Evolutionary conservation across 441 rosid species (phyloP), one percentile per base, ranked within the genome.

Genomic region (Metrosideros polymorpha): DNA sequence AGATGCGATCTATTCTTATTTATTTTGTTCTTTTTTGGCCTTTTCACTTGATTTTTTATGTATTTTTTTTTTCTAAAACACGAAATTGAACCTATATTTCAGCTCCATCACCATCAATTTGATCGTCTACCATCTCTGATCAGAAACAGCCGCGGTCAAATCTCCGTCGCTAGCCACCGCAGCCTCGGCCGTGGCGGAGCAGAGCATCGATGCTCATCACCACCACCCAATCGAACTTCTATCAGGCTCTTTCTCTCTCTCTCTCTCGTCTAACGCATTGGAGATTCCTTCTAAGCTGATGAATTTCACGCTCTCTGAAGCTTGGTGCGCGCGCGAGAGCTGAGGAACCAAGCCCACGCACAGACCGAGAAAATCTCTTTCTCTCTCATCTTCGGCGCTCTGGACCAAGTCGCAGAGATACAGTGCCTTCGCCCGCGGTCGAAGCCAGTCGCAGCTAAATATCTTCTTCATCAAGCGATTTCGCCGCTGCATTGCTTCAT

Each of bases 1-100:
- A 52, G 54, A 52, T 52, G n/a, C n/a, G n/a, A n/a, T n/a, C n/a
- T n/a, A n/a, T n/a, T n/a, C n/a, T n/a, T n/a, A n/a, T n/a, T n/a
- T 51, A 51, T 1, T 9, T 45, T 45, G 47, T 45, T 45, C 10
- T 45, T 45, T 45, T 45, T 45, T 45, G 10, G 1, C 47, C 47
- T 45, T 9, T 45, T 45, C 47, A 9, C 10, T 45, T 45, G 10
- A 45, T 45, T 45, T 45, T 45, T 1, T 45, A n/a, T n/a, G n/a
- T 45, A 45, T 45, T 45, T 8, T 45, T 45, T 9, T 45, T 45
- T 6, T 2, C 18, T n/a, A 14, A 53, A 19, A 8, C 27, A 53
- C 19, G 3, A 8, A 22, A 0, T 22, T 22, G 22, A 1, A 9
- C 7, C n/a, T n/a, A n/a, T n/a, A n/a, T n/a, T n/a, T n/a, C n/a